These are phyloP conservation scores for Chaetomidium leptoderma DNA, from an alignment of 495 filamentous ascomycete species.

Conservation along the genomic window DNA sequence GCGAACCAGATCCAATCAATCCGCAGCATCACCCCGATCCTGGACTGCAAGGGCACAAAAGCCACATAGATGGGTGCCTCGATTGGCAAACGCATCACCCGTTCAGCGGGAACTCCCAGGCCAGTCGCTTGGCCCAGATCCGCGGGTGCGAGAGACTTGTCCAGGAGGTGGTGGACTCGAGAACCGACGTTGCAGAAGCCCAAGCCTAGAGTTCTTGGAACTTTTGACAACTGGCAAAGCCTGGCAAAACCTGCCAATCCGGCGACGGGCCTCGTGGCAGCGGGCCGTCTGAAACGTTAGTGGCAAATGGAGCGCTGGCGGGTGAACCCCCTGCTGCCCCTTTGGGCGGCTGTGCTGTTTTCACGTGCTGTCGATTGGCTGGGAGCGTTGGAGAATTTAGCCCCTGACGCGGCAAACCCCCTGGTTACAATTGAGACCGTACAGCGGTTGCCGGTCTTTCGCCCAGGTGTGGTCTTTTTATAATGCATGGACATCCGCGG, in stretches of 20 bases:
- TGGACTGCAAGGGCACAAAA: slow-evolving; percentile 1
- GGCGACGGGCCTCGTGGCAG: too few species aligned
- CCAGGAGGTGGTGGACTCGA: not conserved
- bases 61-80: not conserved
- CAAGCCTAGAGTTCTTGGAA: too few species aligned
- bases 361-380: slow-evolving; percentile 19
- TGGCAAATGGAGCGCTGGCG: slow-evolving; percentile 16
- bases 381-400: not conserved
- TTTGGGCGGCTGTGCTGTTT: slow-evolving; percentile 17
- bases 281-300: slow-evolving; percentile 28
- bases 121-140: not conserved
- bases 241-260: slow-evolving; percentile 1
- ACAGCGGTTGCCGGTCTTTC: too few species aligned
- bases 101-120: not conserved
- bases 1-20: not conserved
- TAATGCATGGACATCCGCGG: too few species aligned
- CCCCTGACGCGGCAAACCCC: too few species aligned
- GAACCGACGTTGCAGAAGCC: not conserved
- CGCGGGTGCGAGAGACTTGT: not conserved
- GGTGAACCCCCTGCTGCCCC: slow-evolving; percentile 14
- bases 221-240: slow-evolving; percentile 1
- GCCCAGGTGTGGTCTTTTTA: too few species aligned
- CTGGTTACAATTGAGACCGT: too few species aligned
- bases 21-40: slow-evolving; percentile 3
- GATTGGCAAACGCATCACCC: not conserved